Base-by-base conservation (phyloP, 495 filamentous ascomycete species). In the Aspergillus kassunensis region DNA sequence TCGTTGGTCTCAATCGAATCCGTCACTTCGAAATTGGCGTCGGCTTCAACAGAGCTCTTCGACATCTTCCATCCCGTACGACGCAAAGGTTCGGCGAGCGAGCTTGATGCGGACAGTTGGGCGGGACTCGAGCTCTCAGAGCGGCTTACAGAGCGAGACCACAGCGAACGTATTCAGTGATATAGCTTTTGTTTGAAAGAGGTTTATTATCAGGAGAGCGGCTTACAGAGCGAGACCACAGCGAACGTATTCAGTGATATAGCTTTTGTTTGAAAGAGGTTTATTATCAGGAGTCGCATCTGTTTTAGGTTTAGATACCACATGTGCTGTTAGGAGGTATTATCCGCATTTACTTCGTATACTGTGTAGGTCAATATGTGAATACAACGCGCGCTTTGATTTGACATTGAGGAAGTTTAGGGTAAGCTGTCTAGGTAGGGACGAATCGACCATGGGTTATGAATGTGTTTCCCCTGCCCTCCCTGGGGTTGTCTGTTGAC, bases 11-110 rank as follows among this genome's bases (percentile, higher is more conserved):
- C 54, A 45, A 15, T 36, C 44, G n/a, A 57, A 33, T 30, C 44
- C 54, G 18, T 47, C 51, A 31, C 10, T 43, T 9, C 50, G 52
- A 9, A 50, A 36, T 21, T 33, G 27, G n/a, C 40, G 33, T 8
- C 16, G 37, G 13, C 27, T 55, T 23, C 56, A 39, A 6, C 54
- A 55, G 34, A 62, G 51, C 34, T 56, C 60, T 13, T 62, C 60
- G 13, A 29, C 39, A 2, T 57, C 51, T 1, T 59, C 59, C 4
- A 51, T 58, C 16, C 45, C 44, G 20, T 41, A 49, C 11, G 56
- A 59, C 21, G 19, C 33, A 21, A 51, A 43, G 20, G n/a, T 24
- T 6, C 51, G 44, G 1, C 51, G 51, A 34, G 33, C 51, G 42
- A 59, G 53, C 41, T 33, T 54, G 34, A 52, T 53, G 29, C 51